These are phyloP conservation scores for Rauvolfia tetraphylla DNA, from an alignment of 257 asterid species.

Conservation along the genomic window DNA sequence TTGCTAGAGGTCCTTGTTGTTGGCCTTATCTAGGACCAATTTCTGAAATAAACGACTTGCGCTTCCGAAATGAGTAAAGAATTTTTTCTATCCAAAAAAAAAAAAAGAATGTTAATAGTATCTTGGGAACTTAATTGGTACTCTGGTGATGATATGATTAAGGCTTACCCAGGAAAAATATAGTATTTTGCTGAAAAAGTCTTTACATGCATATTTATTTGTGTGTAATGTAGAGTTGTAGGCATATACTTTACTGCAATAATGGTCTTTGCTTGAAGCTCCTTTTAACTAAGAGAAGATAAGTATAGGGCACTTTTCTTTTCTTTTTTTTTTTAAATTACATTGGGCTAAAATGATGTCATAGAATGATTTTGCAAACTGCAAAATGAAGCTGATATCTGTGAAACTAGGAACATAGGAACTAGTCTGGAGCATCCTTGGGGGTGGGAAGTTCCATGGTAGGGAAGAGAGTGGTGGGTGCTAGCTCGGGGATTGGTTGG, in stretches of 20 bases:
- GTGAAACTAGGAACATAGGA: not conserved
- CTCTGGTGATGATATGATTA: too few species aligned
- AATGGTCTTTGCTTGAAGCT: not conserved
- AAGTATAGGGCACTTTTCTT: not conserved
- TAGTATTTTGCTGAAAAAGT: too few species aligned
- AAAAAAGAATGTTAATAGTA: too few species aligned
- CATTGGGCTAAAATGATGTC: not conserved
- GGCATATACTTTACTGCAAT: too few species aligned
- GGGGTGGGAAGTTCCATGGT: not conserved
- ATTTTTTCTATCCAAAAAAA: too few species aligned
- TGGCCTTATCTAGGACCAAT: not conserved
- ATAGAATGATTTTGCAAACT: not conserved
- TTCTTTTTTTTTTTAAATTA: too few species aligned
- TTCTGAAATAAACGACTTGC: too few species aligned
- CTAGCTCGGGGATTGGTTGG: not conserved
- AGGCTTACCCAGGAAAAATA: too few species aligned
- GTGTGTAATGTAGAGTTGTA: not conserved
- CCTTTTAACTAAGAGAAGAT: not conserved
- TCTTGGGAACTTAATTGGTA: too few species aligned
- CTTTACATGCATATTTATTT: too few species aligned
- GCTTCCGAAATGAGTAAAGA: too few species aligned
- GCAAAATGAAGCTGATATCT: not conserved
- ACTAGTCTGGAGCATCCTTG: not conserved
- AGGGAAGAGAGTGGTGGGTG: not conserved
- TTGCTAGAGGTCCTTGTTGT: not conserved